These are phyloP conservation scores for Lachnellula willkommii DNA, from an alignment of 2,329 filamentous ascomycete species.

Conservation along the genomic window DNA sequence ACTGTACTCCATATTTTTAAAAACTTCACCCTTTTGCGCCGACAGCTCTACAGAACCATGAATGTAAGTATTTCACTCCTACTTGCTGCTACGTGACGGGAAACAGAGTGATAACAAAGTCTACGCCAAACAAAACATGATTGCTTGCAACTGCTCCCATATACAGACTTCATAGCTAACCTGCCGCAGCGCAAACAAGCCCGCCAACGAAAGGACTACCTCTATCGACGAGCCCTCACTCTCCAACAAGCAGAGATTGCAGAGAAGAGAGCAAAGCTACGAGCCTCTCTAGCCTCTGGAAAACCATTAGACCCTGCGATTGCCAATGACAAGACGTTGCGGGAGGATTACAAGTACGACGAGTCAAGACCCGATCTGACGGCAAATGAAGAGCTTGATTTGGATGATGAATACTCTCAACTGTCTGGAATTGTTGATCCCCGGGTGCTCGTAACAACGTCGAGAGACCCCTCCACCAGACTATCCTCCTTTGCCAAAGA, in stretches of 20 bases:
- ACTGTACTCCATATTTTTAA: no score
- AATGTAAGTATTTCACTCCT: conserved; percentile 21
- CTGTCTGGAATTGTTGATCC: conserved; percentile 90
- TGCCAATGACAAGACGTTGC: conserved; percentile 77
- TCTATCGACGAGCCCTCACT: conserved; percentile 83
- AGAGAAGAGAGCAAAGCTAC: conserved; percentile 82
- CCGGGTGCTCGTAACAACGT: conserved; percentile 84
- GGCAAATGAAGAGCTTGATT: conserved; percentile 62
- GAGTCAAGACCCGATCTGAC: conserved; percentile 68
- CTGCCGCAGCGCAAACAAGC: conserved; percentile 59
- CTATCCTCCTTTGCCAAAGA: conserved; percentile 91
- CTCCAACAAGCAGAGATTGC: conserved; percentile 88
- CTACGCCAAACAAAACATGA: no score
- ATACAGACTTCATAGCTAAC: conserved; percentile 12
- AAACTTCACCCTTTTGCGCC: no score
- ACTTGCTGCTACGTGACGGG: no score
- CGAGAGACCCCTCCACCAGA: conserved; percentile 77
- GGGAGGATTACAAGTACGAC: conserved; percentile 90
- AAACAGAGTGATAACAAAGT: no score
- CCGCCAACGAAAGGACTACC: conserved; percentile 76
- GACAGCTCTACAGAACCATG: conserved; percentile 16
- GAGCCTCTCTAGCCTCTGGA: conserved; percentile 80
- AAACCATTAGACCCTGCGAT: conserved; percentile 78
- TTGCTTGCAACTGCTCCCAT: neutral
- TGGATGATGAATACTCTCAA: conserved; percentile 87